Conservation (phyloP, 768 basidiomycete species). For the Termitomyces sp. region DNA sequence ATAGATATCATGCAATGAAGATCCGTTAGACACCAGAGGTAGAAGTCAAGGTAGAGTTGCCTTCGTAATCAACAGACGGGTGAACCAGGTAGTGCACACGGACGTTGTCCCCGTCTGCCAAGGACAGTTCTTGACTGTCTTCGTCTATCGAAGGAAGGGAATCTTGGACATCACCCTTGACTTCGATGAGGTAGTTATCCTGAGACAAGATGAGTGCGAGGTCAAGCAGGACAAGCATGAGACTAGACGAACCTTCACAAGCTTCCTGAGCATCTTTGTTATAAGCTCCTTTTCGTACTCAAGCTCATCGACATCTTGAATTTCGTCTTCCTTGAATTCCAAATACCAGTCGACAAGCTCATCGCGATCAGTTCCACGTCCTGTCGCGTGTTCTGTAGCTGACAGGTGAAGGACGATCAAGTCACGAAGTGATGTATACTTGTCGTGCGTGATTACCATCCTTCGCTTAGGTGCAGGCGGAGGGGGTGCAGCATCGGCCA, state of each 20-base stretch:
- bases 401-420: constrained; percentile 82
- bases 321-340: constrained; percentile 80
- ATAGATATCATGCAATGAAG: background rate
- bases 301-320: constrained; percentile 81
- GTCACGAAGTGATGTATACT: constrained; percentile 87
- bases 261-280: constrained; percentile 81
- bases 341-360: constrained; percentile 97
- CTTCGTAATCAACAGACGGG: constrained; percentile 77
- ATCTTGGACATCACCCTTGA: constrained; percentile 81
- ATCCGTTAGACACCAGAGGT: constrained; percentile 13
- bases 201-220: constrained; percentile 24
- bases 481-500: constrained; percentile 31
- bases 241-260: constrained; percentile 72
- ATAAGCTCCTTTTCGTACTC: constrained; percentile 91
- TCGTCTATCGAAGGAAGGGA: constrained; percentile 67
- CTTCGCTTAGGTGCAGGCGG: constrained; percentile 58
- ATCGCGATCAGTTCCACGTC: constrained; percentile 78
- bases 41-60: constrained; percentile 40
- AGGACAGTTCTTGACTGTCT: constrained; percentile 49
- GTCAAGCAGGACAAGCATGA: background rate
- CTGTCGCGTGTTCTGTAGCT: constrained; percentile 71
- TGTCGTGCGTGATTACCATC: constrained; percentile 94
- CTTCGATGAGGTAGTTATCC: constrained; percentile 85
- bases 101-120: constrained; percentile 51
- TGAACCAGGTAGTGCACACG: constrained; percentile 90